Base-by-base conservation (phyloP, 1,284 basidiomycete genomes). In the Leccinum proximum region DNA sequence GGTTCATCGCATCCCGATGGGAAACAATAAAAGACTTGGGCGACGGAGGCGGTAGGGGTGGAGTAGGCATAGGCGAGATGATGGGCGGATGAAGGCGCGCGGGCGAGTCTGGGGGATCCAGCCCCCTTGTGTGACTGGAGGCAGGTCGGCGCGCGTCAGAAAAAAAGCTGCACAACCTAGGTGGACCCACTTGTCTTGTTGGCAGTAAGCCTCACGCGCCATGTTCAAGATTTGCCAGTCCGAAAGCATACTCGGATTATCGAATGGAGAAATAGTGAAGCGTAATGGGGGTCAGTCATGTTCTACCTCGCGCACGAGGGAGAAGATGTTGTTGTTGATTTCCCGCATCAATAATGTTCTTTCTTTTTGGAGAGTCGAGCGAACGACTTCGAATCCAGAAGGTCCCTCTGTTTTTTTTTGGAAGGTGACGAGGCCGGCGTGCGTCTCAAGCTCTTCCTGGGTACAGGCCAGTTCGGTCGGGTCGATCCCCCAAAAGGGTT, bases 1-100 rank as follows among this genome's bases (percentile, higher is more conserved):
- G 87, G 72, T 89, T 79, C 88, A 90, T 91, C 0, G 83, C 66
- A 5, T 69, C 70, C 9, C 72, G 73, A 68, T 87, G 86, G 62
- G 84, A 76, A 65, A 82, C 76, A 63, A 87, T 85, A 67, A 87
- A 87, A 0, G 81, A 82, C 68, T 85, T 87, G 8, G 68, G 67
- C 4, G 65, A 61, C 0, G 53, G 18, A 5, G 40, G 38, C 3
- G 48, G 16, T 10, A 45, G 5, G 14, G 57, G 45, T 4, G n/a
- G 4, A 6, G 26, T 40, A 9, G 54, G 40, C 16, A 30, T 3
- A 4, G 58, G 40, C 26, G 64, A 59, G 22, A 66, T 40, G 7
- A 37, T 11, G 6, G 64, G 67, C 1, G 64, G 68, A 58, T 69
- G 45, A 35, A 68, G 56, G 18, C 67, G 68, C 1, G 67, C 69